Percentiles rank a stretch among this genome's conserved stretches.
phyloP scores from a whole-genome alignment of 768 basidiomycete genomes.

The Trametes elegans region DNA sequence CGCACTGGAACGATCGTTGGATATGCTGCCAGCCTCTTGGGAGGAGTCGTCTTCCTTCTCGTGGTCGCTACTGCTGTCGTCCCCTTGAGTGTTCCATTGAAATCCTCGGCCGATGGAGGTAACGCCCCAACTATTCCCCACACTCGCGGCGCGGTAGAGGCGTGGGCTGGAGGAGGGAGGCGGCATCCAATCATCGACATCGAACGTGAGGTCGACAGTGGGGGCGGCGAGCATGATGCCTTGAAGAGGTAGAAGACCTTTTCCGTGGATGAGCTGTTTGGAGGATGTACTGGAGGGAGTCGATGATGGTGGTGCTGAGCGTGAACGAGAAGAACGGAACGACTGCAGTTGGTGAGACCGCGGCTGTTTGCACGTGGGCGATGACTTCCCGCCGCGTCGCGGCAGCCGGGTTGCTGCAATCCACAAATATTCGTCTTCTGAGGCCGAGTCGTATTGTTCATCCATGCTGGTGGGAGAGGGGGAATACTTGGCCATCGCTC shows the following conservation, averaged over 20 bases:
- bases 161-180: slow-evolving; percentile 41
- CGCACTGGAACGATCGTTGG: slow-evolving; percentile 7
- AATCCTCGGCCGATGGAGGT: slow-evolving; percentile 84
- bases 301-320: slow-evolving; percentile 31
- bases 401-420: slow-evolving; percentile 21
- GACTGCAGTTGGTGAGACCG: slow-evolving; percentile 20
- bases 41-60: slow-evolving; percentile 12
- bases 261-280: background rate
- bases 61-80: slow-evolving; percentile 22
- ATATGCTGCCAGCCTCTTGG: background rate
- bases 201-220: slow-evolving; percentile 60
- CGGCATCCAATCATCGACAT: slow-evolving; percentile 65
- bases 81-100: slow-evolving; percentile 56
- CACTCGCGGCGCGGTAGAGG: slow-evolving; percentile 62
- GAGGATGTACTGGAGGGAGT: slow-evolving; percentile 8
- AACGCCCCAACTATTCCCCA: slow-evolving; percentile 80
- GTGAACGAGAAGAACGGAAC: slow-evolving; percentile 25
- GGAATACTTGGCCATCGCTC: slow-evolving; percentile 8
- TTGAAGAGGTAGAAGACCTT: slow-evolving; percentile 19
- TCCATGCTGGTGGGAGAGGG: slow-evolving; percentile 17
- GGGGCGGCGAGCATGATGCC: slow-evolving; percentile 38
- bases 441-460: slow-evolving; percentile 19
- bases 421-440: slow-evolving; percentile 31
- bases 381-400: slow-evolving; percentile 17
- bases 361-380: slow-evolving; percentile 21